phyloP scores from a whole-genome alignment of 129 eudicot species.

The Saussurea involucrata region DNA sequence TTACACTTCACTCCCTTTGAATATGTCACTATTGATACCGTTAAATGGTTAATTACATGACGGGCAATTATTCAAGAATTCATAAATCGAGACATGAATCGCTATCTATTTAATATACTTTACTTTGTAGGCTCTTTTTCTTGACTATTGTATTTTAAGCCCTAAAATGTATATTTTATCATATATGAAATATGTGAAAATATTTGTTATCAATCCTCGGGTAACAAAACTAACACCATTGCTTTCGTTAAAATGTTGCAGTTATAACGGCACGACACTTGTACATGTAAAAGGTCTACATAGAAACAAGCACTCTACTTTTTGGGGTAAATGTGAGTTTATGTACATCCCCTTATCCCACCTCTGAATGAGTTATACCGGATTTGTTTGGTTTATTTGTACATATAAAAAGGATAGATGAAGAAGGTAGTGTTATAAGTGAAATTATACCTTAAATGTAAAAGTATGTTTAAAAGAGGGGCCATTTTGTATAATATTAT shows the following conservation, averaged over 20 bases:
- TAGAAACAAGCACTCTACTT: no score
- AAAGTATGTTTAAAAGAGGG: not conserved
- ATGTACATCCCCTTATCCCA: no score
- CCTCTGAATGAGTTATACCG: no score
- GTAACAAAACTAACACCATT: no score
- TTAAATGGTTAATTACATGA: not conserved
- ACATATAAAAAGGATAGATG: not conserved
- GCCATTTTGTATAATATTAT: not conserved
- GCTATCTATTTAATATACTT: not conserved
- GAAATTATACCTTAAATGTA: not conserved
- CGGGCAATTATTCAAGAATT: not conserved
- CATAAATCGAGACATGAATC: not conserved
- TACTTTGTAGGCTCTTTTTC: no score
- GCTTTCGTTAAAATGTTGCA: no score
- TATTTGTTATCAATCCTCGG: no score
- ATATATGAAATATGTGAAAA: no score
- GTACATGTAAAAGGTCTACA: not conserved
- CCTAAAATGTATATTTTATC: no score
- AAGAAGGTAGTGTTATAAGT: not conserved
- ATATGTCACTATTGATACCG: no score
- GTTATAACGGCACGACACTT: not conserved
- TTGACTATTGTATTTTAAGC: no score
- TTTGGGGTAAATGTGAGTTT: no score
- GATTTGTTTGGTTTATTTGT: not conserved
- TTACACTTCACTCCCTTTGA: constrained; percentile 10